Conservation (phyloP, 2,329 filamentous ascomycete species). For the Pseudocercospora vitis region DNA sequence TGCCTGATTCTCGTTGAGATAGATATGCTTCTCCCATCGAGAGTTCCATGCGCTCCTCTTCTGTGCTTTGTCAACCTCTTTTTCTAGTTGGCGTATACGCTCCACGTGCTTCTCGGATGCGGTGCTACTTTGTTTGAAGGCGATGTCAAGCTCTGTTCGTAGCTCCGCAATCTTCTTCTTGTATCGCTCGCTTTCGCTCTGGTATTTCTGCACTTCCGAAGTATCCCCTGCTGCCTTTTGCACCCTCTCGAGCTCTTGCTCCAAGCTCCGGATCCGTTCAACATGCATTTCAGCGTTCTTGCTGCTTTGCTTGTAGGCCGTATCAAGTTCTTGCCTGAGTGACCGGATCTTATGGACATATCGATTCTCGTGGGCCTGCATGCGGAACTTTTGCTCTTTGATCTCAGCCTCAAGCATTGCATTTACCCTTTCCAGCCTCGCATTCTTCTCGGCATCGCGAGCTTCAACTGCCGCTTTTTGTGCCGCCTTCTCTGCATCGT, state of each 20-base stretch:
- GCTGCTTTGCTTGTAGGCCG: constrained; percentile 34
- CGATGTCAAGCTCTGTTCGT: constrained; percentile 26
- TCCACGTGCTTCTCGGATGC: constrained; percentile 25
- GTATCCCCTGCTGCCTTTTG: constrained; percentile 21
- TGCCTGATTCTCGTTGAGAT: constrained; percentile 23
- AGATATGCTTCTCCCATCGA: constrained; percentile 19
- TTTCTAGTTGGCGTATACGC: constrained; percentile 25
- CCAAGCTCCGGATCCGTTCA: constrained; percentile 27
- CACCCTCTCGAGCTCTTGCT: constrained; percentile 26
- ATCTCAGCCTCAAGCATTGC: constrained; percentile 31
- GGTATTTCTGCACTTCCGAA: constrained; percentile 13
- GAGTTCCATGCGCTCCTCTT: constrained; percentile 11
- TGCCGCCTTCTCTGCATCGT: constrained; percentile 19
- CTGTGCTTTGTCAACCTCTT: constrained; percentile 21
- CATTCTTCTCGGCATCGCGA: constrained; percentile 22
- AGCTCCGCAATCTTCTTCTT: constrained; percentile 26
- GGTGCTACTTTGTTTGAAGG: constrained; percentile 30
- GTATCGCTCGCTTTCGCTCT: constrained; percentile 24
- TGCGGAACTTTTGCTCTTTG: constrained; percentile 31
- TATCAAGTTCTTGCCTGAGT: constrained; percentile 30
- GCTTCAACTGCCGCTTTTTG: constrained; percentile 20
- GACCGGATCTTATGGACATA: constrained; percentile 31
- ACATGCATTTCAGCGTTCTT: constrained; percentile 32
- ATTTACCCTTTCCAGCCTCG: constrained; percentile 30
- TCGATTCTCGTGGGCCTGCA: constrained; percentile 28